Percentiles rank a stretch among this genome's conserved stretches.
phyloP scores from a whole-genome alignment of 306 rosid genomes.

The Vicia villosa region DNA sequence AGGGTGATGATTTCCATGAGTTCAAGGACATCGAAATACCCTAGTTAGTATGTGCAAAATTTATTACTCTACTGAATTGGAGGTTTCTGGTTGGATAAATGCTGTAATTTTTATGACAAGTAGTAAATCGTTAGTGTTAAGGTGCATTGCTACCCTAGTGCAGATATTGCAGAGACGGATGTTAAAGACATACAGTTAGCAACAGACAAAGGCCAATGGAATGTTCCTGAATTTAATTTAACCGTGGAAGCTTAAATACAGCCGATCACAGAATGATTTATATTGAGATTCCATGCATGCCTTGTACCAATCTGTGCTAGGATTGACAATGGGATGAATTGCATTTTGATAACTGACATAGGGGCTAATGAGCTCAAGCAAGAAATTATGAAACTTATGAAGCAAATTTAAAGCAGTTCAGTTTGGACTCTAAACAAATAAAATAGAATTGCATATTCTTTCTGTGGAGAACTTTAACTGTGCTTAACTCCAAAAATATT shows the following conservation, averaged over 20 bases:
- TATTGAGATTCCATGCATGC: neutral
- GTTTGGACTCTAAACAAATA: neutral
- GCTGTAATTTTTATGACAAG: neutral
- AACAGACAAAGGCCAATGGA: neutral
- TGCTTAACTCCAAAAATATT: no score
- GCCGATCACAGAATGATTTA: neutral
- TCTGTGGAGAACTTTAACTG: neutral
- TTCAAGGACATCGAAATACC: slow-evolving; percentile 9
- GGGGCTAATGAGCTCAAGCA: slow-evolving; percentile 14
- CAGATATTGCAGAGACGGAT: neutral
- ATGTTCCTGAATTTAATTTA: slow-evolving; percentile 11
- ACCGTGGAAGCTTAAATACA: slow-evolving; percentile 2
- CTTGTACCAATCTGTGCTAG: slow-evolving; percentile 10
- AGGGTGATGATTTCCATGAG: slow-evolving; percentile 15
- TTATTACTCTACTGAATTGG: neutral
- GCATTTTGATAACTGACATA: neutral
- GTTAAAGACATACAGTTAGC: slow-evolving; percentile 8
- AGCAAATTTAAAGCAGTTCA: neutral
- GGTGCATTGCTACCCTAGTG: slow-evolving; percentile 1
- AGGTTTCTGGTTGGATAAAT: slow-evolving; percentile 11
- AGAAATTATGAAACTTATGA: neutral
- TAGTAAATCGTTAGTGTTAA: neutral
- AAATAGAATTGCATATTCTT: neutral
- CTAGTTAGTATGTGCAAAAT: neutral
- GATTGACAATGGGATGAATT: slow-evolving; percentile 5